Evolutionary conservation across 495 filamentous ascomycete species (phyloP), one percentile per base, ranked within the genome.

Genomic region (Trichoderma gamsii): DNA sequence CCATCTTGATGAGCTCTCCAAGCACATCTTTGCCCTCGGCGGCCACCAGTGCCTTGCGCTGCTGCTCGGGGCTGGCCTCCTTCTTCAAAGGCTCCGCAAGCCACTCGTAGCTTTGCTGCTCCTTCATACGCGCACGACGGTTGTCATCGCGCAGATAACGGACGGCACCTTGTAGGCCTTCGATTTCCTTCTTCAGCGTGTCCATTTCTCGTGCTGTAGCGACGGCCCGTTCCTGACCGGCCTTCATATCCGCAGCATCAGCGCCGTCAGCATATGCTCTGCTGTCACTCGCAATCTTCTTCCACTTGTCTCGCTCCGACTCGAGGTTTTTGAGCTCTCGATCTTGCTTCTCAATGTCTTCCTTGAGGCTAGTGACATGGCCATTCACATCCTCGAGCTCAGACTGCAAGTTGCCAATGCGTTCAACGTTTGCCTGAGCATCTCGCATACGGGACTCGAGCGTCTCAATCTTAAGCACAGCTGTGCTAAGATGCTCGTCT

Each of bases 381-480:
- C 82, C 75, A 23, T 85, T 74, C 72, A 85, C 85, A 73, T 85
- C 74, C 67, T 81, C 75, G 73, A 92, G 77, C 78, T 83, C 76
- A 16, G 76, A 75, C 72, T 92, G 89, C 2, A 92, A 81, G 41
- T 89, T 87, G 35, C 80, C 81, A 66, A 92, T 89, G 27, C 81
- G 79, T 32, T 84, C 81, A 27, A 83, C 79, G 74, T 89, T 88
- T 68, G 91, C 89, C 41, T 89, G 85, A 15, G 91, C 86, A 71
- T 96, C 93, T 51, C 90, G 86, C 83, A 88, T 90, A 18, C 89
- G 83, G 27, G 84, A 83, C 74, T 97, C 93, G 59, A 98, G 88
- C 6, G 92, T 90, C 77, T 97, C 95, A 73, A 97, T 94, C 76
- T 96, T 96, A 69, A 97, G 90, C 3, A 87, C 85, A 12, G 92